A percentile compares a stretch with the other conserved stretches of the same genome.
These are phyloP conservation scores for Eucalyptus sideroxylon DNA, from an alignment of 345 rosid genomes.

Conservation along the genomic window DNA sequence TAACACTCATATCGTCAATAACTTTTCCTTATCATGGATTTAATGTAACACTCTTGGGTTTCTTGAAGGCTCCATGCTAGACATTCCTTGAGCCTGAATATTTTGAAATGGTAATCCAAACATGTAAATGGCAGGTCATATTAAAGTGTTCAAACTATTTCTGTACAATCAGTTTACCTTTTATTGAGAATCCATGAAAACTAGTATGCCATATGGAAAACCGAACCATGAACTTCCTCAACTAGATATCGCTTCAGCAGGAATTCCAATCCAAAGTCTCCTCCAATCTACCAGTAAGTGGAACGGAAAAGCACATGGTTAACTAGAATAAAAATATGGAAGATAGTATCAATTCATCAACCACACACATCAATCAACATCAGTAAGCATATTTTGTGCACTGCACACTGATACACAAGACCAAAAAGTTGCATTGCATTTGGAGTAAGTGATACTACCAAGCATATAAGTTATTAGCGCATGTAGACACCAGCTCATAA, in stretches of 20 bases:
- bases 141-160: neutral
- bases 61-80: neutral
- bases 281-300: neutral
- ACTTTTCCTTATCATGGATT: neutral
- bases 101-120: neutral
- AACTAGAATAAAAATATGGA: neutral
- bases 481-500: neutral
- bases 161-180: neutral
- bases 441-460: too few species aligned
- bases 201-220: neutral
- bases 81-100: neutral
- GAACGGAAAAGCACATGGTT: neutral
- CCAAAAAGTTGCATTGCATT: neutral
- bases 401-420: neutral
- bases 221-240: neutral
- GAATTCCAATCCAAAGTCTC: too few species aligned
- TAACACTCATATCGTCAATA: neutral
- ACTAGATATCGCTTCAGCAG: fast-evolving
- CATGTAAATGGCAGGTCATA: neutral
- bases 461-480: too few species aligned
- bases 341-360: neutral
- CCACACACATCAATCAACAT: neutral
- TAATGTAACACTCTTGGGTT: too few species aligned
- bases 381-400: neutral
- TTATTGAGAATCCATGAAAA: neutral